A percentile compares a stretch with the other conserved stretches of the same genome.
Conservation (phyloP, 2,329 filamentous ascomycete genomes). For the Calonectria leucothoes region DNA sequence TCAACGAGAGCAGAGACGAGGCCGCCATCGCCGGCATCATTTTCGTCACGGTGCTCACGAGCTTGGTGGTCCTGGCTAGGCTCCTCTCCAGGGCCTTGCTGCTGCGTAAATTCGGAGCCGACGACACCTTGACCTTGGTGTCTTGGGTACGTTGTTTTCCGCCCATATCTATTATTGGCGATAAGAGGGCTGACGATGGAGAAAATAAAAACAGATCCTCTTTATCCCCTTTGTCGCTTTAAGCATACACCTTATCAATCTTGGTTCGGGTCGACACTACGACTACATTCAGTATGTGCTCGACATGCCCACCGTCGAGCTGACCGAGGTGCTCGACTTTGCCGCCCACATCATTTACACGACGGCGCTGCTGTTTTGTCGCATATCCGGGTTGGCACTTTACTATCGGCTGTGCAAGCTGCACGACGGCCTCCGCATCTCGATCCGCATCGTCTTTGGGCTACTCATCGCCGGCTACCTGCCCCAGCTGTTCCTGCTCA, state of each 20-base stretch:
- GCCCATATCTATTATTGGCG: no score
- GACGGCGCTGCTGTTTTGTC: conserved; percentile 60
- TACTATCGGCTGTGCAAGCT: conserved; percentile 59
- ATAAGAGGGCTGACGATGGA: no score
- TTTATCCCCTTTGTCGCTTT: conserved; percentile 57
- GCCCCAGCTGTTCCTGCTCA: conserved; percentile 60
- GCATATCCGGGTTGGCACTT: conserved; percentile 63
- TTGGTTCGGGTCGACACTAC: conserved; percentile 61
- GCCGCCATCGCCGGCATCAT: conserved; percentile 54
- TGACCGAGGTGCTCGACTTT: conserved; percentile 61
- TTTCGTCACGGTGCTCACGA: conserved; percentile 49
- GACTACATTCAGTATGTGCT: conserved; percentile 60
- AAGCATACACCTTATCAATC: conserved; percentile 55
- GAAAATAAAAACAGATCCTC: conserved; percentile 42
- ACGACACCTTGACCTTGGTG: conserved; percentile 51
- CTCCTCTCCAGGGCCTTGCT: conserved; percentile 50
- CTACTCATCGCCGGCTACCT: conserved; percentile 56
- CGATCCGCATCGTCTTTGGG: conserved; percentile 50
- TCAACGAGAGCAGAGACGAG: conserved; percentile 51
- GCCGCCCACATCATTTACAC: conserved; percentile 64
- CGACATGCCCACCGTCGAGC: conserved; percentile 51
- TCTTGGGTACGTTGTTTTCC: conserved; percentile 49
- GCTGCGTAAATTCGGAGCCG: conserved; percentile 51
- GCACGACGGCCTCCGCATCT: conserved; percentile 48
- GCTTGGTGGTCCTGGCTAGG: conserved; percentile 48